Conservation (phyloP, 306 rosid genomes). For the Malus asiatica region DNA sequence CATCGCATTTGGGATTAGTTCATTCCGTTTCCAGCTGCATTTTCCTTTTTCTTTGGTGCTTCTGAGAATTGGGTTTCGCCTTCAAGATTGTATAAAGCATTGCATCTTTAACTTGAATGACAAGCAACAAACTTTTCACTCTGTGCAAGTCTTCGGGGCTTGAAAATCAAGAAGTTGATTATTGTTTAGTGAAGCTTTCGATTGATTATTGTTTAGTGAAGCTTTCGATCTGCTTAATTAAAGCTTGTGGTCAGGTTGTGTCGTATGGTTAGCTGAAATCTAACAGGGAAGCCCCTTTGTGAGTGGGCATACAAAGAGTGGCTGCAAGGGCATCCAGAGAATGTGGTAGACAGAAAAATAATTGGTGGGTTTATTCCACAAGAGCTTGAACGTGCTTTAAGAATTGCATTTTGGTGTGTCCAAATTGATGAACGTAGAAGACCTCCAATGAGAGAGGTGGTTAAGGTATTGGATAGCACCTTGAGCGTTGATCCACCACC, state of each 20-base stretch:
- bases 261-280: no score
- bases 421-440: conserved; percentile 49
- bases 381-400: conserved; percentile 49
- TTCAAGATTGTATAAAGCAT: no score
- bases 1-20: not conserved
- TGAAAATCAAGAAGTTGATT: no score
- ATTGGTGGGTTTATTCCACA: conserved; percentile 27
- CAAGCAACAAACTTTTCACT: no score
- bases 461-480: conserved; percentile 65
- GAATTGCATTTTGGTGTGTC: conserved; percentile 74
- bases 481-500: conserved; percentile 67
- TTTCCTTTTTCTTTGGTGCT: no score
- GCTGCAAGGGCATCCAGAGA: conserved; percentile 39
- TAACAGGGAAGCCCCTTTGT: not conserved
- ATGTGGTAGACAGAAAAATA: conserved; percentile 46
- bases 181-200: no score
- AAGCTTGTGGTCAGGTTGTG: no score
- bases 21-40: no score
- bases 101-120: no score
- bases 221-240: not conserved
- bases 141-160: no score
- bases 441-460: conserved; percentile 72
- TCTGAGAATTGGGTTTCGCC: no score
- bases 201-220: no score
- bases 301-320: conserved; percentile 60